Conservation (phyloP, 2,329 filamentous ascomycete species). For the Aplosporella prunicola region DNA sequence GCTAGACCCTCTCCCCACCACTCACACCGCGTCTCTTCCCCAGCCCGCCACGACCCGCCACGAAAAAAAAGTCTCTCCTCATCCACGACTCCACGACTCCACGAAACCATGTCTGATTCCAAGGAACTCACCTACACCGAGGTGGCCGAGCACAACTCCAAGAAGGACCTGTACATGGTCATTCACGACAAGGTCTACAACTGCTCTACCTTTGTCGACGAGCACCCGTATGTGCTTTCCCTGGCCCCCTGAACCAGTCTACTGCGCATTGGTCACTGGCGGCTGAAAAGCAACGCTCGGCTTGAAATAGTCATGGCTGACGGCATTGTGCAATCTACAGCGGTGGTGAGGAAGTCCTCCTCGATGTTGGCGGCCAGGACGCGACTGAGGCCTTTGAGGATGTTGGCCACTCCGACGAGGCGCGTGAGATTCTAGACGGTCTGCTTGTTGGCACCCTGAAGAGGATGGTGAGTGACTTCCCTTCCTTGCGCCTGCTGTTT, state of each 20-base stretch:
- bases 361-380: slow-evolving; percentile 93
- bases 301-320: slow-evolving; percentile 1
- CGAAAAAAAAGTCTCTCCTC: neutral
- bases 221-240: slow-evolving; percentile 67
- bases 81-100: neutral
- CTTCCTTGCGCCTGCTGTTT: neutral
- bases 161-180: slow-evolving; percentile 88
- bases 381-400: slow-evolving; percentile 98
- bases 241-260: neutral
- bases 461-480: slow-evolving; percentile 28
- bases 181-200: slow-evolving; percentile 98
- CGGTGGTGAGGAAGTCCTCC: slow-evolving; percentile 94
- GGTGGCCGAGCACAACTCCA: slow-evolving; percentile 39
- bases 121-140: slow-evolving; percentile 34
- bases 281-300: no score
- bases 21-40: neutral
- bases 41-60: neutral
- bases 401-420: slow-evolving; percentile 97
- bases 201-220: slow-evolving; percentile 78
- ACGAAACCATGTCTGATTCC: slow-evolving; percentile 23
- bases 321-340: slow-evolving; percentile 38
- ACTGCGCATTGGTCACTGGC: no score
- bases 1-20: neutral
- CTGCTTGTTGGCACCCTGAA: slow-evolving; percentile 29
- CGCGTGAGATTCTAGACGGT: slow-evolving; percentile 75